A percentile compares a stretch with the other conserved stretches of the same genome.
phyloP scores from a whole-genome alignment of 805 yeast species.

The Cyberlindnera maritima region DNA sequence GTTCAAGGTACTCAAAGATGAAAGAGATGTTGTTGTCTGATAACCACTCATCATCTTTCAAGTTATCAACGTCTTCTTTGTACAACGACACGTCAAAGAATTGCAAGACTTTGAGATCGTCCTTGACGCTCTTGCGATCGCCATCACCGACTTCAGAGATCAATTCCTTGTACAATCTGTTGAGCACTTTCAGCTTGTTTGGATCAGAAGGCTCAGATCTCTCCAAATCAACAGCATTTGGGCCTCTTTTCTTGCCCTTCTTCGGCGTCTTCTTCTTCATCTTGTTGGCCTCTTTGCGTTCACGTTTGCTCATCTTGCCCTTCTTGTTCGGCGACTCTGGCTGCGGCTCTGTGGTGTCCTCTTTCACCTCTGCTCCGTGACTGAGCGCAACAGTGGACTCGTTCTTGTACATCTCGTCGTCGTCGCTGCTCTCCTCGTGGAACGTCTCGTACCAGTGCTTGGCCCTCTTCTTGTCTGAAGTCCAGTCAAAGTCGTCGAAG shows the following conservation, averaged over 20 bases:
- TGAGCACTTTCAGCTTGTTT: slow-evolving; percentile 15
- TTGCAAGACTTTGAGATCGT: slow-evolving; percentile 36
- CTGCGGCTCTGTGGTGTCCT: neutral
- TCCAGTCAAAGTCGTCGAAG: slow-evolving; percentile 42
- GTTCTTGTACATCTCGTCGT: slow-evolving; percentile 7
- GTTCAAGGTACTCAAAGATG: slow-evolving; percentile 54
- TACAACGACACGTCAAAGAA: slow-evolving; percentile 58
- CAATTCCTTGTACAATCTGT: slow-evolving; percentile 17
- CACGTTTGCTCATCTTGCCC: slow-evolving; percentile 6
- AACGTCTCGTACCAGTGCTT: neutral
- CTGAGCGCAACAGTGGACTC: slow-evolving; percentile 14
- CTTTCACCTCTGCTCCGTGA: slow-evolving; percentile 1
- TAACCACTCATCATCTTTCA: slow-evolving; percentile 68
- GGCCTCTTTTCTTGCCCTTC: slow-evolving; percentile 9
- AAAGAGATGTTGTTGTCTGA: slow-evolving; percentile 68
- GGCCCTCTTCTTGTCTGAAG: slow-evolving; percentile 6
- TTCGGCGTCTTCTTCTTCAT: slow-evolving; percentile 12
- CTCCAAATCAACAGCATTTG: slow-evolving; percentile 6
- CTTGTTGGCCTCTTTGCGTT: slow-evolving; percentile 4
- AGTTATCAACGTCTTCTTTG: slow-evolving; percentile 53
- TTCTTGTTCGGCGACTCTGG: slow-evolving; percentile 7
- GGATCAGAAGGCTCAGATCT: slow-evolving; percentile 20
- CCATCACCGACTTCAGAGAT: slow-evolving; percentile 8
- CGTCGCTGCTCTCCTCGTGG: neutral
- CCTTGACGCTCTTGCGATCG: slow-evolving; percentile 3